Percentiles rank a stretch among this genome's conserved stretches.
These are phyloP conservation scores for Colletotrichum simmondsii DNA, from an alignment of 2,329 filamentous ascomycete species.

Conservation along the genomic window DNA sequence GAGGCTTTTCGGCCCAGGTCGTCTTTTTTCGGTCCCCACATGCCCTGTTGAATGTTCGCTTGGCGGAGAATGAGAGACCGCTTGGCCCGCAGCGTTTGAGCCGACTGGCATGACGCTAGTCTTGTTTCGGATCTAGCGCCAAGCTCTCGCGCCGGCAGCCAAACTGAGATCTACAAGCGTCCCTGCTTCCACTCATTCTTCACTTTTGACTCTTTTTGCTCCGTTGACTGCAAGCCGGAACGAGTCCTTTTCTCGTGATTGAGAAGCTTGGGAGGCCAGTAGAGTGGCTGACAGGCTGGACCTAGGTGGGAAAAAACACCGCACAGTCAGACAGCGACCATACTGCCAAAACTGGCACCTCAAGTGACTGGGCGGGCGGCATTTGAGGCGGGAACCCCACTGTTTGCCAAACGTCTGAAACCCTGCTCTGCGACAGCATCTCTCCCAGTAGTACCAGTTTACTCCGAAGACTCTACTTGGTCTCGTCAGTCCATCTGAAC, in stretches of 20 bases:
- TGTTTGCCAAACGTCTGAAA: conserved; percentile 30
- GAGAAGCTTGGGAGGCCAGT: too few relatives aligned
- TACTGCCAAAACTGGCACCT: background rate
- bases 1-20: background rate
- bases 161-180: conserved; percentile 1
- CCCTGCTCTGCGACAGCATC: conserved; percentile 23
- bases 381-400: conserved; percentile 21
- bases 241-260: background rate
- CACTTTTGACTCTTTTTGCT: background rate
- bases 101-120: background rate
- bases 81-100: background rate
- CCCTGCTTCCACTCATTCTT: background rate
- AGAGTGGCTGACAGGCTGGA: too few relatives aligned
- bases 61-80: background rate
- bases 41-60: background rate
- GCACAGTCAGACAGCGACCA: background rate
- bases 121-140: background rate
- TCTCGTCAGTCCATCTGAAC: background rate
- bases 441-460: background rate
- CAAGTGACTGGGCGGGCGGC: background rate
- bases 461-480: background rate
- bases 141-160: background rate
- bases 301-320: background rate
- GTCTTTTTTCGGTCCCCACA: background rate
- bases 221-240: background rate